These are phyloP conservation scores for Canna indica DNA, from an alignment of 176 grass and related monocot species.

Conservation along the genomic window DNA sequence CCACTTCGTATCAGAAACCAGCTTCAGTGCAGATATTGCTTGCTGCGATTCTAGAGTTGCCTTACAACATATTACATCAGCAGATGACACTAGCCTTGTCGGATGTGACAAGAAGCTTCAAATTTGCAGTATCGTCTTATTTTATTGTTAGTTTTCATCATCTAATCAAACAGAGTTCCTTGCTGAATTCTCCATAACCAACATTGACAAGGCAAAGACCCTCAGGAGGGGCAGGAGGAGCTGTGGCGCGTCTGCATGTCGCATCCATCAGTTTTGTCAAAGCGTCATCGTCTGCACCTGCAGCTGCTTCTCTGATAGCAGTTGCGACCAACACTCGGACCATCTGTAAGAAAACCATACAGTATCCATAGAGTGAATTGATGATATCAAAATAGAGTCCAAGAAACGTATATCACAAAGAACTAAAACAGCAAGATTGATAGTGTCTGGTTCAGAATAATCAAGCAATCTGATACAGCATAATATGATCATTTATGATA, in stretches of 20 bases:
- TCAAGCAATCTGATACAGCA: neutral
- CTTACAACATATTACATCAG: neutral
- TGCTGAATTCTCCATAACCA: conserved; percentile 56
- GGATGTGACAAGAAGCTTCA: neutral
- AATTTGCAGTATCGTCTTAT: too few relatives aligned
- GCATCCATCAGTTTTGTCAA: conserved; percentile 71
- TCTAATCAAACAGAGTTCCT: conserved; percentile 56
- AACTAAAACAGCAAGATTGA: too few relatives aligned
- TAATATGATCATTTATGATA: neutral
- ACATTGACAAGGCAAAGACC: conserved; percentile 85
- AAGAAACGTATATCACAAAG: too few relatives aligned
- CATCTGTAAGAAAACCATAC: conserved; percentile 35
- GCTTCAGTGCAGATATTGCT: too few relatives aligned
- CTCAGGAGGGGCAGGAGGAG: conserved; percentile 75
- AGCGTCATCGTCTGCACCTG: conserved; percentile 48
- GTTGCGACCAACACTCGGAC: conserved; percentile 82
- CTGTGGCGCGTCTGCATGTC: conserved; percentile 77
- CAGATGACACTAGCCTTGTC: neutral
- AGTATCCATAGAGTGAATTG: neutral
- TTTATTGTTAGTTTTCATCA: conserved; percentile 13
- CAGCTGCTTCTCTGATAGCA: conserved; percentile 75
- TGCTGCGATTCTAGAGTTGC: too few relatives aligned
- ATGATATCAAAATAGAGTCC: neutral
- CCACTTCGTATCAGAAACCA: too few relatives aligned
- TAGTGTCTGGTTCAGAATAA: neutral